phyloP scores from a whole-genome alignment of 2,329 filamentous ascomycete species.

The Ophiostoma australiae region DNA sequence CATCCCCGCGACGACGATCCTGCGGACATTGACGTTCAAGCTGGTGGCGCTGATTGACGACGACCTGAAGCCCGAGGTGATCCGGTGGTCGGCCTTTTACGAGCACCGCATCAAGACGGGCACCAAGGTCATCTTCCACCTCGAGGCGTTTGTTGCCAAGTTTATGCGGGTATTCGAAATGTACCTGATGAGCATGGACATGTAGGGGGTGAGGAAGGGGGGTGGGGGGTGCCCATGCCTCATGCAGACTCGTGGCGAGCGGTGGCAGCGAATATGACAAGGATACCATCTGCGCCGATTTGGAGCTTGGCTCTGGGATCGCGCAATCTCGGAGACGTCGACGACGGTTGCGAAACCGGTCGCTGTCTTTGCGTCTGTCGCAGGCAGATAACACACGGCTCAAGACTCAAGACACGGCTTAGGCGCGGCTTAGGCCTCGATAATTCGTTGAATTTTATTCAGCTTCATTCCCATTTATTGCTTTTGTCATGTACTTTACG shows the following conservation, averaged over 20 bases:
- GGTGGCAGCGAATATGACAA: background rate
- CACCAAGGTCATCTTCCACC: constrained; percentile 93
- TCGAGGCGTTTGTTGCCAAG: constrained; percentile 97
- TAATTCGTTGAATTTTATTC: background rate
- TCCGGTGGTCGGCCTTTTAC: constrained; percentile 95
- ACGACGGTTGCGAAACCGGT: background rate
- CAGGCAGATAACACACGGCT: background rate
- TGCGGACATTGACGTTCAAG: constrained; percentile 94
- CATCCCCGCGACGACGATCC: constrained; percentile 87
- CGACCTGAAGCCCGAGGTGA: constrained; percentile 80
- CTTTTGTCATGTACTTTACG: constrained; percentile 1
- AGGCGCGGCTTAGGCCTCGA: background rate
- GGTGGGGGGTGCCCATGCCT: too few species aligned
- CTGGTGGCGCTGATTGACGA: constrained; percentile 84
- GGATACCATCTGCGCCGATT: background rate
- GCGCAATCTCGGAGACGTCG: background rate
- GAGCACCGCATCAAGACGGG: constrained; percentile 91
- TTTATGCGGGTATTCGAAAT: constrained; percentile 96
- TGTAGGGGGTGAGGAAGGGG: constrained; percentile 36
- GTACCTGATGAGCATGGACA: constrained; percentile 81
- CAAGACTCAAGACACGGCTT: background rate
- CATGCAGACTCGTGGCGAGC: background rate
- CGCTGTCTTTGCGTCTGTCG: background rate
- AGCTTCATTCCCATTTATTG: background rate
- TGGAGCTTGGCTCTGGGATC: background rate